These are phyloP conservation scores for Solanum pennellii DNA, from an alignment of 257 asterid genomes.

Conservation along the genomic window DNA sequence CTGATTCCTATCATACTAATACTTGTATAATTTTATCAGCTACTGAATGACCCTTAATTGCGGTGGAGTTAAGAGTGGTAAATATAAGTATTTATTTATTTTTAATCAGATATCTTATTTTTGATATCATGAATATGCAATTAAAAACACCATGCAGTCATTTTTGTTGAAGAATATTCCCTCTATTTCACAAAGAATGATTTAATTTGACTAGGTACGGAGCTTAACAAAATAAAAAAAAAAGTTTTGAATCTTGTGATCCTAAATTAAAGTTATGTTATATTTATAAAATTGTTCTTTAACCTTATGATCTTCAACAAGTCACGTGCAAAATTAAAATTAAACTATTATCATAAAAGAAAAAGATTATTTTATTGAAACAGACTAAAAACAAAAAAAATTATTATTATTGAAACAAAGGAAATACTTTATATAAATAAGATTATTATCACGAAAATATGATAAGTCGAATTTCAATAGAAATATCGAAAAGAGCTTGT, in stretches of 20 bases:
- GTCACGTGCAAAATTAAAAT: too few relatives aligned
- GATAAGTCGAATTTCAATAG: too few relatives aligned
- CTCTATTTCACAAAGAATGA: accelerated
- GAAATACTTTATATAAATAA: too few relatives aligned
- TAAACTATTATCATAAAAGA: too few relatives aligned
- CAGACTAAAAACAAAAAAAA: too few relatives aligned
- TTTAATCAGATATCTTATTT: background rate
- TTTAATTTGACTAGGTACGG: accelerated
- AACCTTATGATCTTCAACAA: accelerated
- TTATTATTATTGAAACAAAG: accelerated
- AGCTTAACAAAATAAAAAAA: too few relatives aligned
- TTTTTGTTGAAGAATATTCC: too few relatives aligned
- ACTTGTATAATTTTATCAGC: too few relatives aligned
- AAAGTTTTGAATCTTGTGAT: too few relatives aligned
- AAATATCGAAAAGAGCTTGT: background rate
- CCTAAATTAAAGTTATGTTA: too few relatives aligned
- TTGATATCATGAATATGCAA: background rate
- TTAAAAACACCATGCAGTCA: too few relatives aligned
- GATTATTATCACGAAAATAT: too few relatives aligned
- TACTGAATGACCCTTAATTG: background rate
- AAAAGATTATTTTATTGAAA: accelerated
- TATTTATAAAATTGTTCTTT: accelerated
- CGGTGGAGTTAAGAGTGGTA: background rate
- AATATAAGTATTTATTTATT: background rate
- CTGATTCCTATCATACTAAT: background rate